Evolutionary conservation across 257 asterid genomes (phyloP).

Genomic region (Nicotiana noctiflora): DNA sequence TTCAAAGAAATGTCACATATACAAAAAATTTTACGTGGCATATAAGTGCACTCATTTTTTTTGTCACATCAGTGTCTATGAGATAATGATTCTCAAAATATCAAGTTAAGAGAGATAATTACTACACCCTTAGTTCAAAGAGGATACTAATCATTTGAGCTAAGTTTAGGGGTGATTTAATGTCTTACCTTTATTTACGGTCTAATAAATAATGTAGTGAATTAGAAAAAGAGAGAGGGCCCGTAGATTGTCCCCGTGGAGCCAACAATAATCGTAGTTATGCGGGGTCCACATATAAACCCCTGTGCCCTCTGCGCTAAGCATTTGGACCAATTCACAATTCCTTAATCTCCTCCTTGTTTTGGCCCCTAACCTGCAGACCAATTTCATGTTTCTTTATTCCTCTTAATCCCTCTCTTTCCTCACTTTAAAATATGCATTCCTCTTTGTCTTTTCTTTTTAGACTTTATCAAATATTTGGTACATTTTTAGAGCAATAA

Average conservation of each 20-base stretch:
- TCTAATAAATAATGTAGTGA: too few species aligned
- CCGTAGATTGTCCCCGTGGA: slow-evolving; percentile 23
- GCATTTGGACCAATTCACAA: slow-evolving; percentile 17
- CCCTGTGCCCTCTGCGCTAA: slow-evolving; percentile 19
- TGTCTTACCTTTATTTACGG: too few species aligned
- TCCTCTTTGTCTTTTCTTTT: neutral
- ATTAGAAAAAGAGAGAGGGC: neutral
- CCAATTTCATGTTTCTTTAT: slow-evolving; percentile 16
- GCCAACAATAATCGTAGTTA: slow-evolving; percentile 17
- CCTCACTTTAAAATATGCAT: neutral
- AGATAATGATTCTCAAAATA: too few species aligned
- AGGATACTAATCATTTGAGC: too few species aligned
- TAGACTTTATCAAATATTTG: neutral
- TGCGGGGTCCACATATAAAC: slow-evolving; percentile 24
- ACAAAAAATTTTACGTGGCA: too few species aligned
- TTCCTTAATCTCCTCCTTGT: neutral
- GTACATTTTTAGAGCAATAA: too few species aligned
- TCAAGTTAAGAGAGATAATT: too few species aligned
- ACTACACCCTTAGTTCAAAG: too few species aligned
- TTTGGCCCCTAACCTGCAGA: slow-evolving; percentile 20
- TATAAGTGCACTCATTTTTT: too few species aligned
- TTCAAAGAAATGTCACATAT: too few species aligned
- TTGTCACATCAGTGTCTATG: too few species aligned
- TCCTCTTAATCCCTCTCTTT: neutral
- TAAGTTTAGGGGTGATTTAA: too few species aligned